Conservation (phyloP, 768 basidiomycete genomes). For the Boletus speciosus region DNA sequence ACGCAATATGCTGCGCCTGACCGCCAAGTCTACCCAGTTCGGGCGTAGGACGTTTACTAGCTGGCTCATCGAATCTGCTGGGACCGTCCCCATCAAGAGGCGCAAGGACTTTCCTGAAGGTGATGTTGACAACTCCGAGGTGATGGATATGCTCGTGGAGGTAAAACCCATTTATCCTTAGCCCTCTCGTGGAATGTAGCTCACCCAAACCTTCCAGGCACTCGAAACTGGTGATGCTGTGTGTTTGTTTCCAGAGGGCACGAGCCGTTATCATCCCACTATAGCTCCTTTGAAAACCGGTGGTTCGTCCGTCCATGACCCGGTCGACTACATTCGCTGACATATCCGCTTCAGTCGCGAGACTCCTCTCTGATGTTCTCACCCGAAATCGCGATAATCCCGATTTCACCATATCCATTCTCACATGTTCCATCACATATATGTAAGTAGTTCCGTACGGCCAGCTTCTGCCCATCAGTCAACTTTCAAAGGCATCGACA, state of each 20-base stretch:
- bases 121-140: constrained; percentile 59
- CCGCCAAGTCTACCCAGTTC: constrained; percentile 86
- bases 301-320: constrained; percentile 41
- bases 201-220: constrained; percentile 44
- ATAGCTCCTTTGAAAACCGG: constrained; percentile 88
- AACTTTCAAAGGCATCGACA: constrained; percentile 62
- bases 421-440: constrained; percentile 80
- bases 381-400: constrained; percentile 64
- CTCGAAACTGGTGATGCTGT: constrained; percentile 74
- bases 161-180: constrained; percentile 31
- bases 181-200: background rate
- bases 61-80: constrained; percentile 87
- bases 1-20: constrained; percentile 78
- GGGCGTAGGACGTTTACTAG: constrained; percentile 80
- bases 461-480: background rate
- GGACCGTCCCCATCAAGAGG: constrained; percentile 80
- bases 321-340: background rate
- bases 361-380: constrained; percentile 76
- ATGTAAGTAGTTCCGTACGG: constrained; percentile 44
- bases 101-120: constrained; percentile 63
- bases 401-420: constrained; percentile 67
- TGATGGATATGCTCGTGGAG: constrained; percentile 67
- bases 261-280: constrained; percentile 81
- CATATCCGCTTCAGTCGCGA: constrained; percentile 51
- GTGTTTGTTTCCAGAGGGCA: constrained; percentile 84